A percentile compares a stretch with the other conserved stretches of the same genome.
phyloP scores from a whole-genome alignment of 2,329 filamentous ascomycete genomes.

The Tolypocladium tundrense region DNA sequence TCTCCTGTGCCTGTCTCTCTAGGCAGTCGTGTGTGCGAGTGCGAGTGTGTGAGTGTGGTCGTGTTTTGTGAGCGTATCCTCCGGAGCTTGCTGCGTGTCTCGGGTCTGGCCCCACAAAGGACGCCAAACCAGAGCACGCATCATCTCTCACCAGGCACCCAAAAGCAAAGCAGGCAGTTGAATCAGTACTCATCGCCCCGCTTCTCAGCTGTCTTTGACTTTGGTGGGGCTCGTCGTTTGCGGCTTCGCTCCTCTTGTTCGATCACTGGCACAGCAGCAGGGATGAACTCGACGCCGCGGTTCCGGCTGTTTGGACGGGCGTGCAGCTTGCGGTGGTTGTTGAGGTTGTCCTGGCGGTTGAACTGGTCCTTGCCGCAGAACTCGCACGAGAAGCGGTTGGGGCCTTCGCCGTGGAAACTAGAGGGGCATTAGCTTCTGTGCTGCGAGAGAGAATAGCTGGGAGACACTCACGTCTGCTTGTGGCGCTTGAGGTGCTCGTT shows the following conservation, averaged over 20 bases:
- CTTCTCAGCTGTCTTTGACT: slow-evolving; percentile 23
- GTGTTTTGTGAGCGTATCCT: neutral
- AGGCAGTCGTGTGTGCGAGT: neutral
- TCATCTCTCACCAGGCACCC: neutral
- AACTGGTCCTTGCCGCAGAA: slow-evolving; percentile 32
- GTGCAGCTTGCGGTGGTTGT: slow-evolving; percentile 31
- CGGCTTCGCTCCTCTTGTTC: slow-evolving; percentile 29
- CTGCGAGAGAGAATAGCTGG: neutral
- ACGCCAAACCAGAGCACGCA: neutral
- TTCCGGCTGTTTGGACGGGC: slow-evolving; percentile 28
- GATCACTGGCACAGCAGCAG: slow-evolving; percentile 27
- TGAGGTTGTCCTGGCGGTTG: slow-evolving; percentile 30
- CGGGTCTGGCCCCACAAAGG: neutral
- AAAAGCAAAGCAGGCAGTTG: neutral
- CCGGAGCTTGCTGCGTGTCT: neutral
- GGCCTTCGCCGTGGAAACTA: slow-evolving; percentile 27
- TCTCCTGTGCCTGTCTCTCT: neutral
- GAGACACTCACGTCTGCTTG: slow-evolving; percentile 35
- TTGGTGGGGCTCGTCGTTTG: slow-evolving; percentile 27
- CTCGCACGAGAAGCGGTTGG: slow-evolving; percentile 28
- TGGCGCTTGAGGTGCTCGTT: slow-evolving; percentile 48
- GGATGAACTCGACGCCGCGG: slow-evolving; percentile 28
- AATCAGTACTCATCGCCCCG: slow-evolving; percentile 18
- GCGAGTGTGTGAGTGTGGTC: neutral
- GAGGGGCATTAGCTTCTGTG: neutral